Conservation (phyloP, 305 asterid genomes). For the Rubia tinctorum region DNA sequence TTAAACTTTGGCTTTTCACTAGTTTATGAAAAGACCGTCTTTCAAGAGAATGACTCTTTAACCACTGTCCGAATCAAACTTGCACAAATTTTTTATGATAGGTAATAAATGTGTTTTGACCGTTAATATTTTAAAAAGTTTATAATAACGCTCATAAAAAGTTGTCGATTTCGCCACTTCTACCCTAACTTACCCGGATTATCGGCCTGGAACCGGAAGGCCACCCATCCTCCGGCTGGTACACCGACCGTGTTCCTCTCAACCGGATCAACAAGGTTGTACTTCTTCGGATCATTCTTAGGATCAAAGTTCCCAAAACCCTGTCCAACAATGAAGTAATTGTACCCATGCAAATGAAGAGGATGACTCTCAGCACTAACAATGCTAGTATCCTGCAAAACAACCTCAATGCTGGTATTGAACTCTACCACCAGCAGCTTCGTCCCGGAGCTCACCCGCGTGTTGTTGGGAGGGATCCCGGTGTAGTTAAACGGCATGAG, state of each 20-base stretch:
- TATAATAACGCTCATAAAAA: too few species aligned
- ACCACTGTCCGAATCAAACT: too few species aligned
- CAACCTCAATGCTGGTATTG: slow-evolving; percentile 47
- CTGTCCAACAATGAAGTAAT: slow-evolving; percentile 44
- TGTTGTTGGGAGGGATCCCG: slow-evolving; percentile 50
- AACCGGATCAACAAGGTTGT: slow-evolving; percentile 54
- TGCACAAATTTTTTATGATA: too few species aligned
- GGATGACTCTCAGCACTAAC: slow-evolving; percentile 48
- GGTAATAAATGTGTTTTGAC: too few species aligned
- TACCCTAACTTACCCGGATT: slow-evolving; percentile 68
- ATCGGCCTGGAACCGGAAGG: slow-evolving; percentile 55
- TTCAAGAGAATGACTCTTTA: too few species aligned
- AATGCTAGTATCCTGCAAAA: slow-evolving; percentile 45
- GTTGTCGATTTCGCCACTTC: neutral
- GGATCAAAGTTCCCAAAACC: slow-evolving; percentile 62
- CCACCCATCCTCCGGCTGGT: slow-evolving; percentile 64
- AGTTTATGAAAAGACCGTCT: too few species aligned
- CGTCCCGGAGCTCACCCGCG: slow-evolving; percentile 40
- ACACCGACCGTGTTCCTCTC: slow-evolving; percentile 53
- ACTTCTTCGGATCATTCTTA: slow-evolving; percentile 36
- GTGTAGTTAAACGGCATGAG: slow-evolving; percentile 49
- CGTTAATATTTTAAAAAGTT: too few species aligned
- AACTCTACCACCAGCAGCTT: slow-evolving; percentile 40
- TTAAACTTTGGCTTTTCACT: too few species aligned
- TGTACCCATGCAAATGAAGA: slow-evolving; percentile 43